Base-by-base conservation (phyloP, 2,329 filamentous ascomycete genomes). In the Calonectria leucothoes region DNA sequence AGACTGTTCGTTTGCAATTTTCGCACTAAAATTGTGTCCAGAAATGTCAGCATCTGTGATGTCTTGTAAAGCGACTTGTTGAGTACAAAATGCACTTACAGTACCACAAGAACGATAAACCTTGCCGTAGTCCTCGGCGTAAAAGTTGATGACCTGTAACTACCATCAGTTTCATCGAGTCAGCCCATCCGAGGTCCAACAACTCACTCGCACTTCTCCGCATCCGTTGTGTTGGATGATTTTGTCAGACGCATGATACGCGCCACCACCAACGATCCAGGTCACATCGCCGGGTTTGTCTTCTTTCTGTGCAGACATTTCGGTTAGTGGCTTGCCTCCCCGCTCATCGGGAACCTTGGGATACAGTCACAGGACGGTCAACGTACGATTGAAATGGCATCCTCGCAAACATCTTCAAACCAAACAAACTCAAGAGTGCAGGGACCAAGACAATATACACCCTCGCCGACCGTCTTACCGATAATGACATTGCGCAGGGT, bases 401-500 rank as follows among this genome's bases (percentile, higher is more conserved):
- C 55, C 35, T 61, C 55, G 35, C 55, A 61, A 10, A 61, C 55
- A 12, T 61, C 55, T 39, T 61, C 55, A 6, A 61, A 61, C 55
- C 55, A 61, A 1, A 61, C 55, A 61, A 61, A 61, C 15, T 61
- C 55, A 3, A 61, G 23, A 2, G 33, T 61, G 35, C 55, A 61
- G 20, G 55, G 55, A 11, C 55, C 55, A 3, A 61, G 35, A 17
- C 55, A 61, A 10, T 61, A 61, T 23, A 61, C 55, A 3, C 55
- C 55, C 6, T 61, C 55, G 2, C 55, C 55, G 1, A 39, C 55
- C 2, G 55, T 61, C 25, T 61, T 61, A 1, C 55, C 55, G 1
- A 61, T 61, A n/a, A 61, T 61, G 23, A 61, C 55, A 35, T 61
- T 61, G 15, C 55, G 33, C 7, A 61, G 55, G 20, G 55, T 61